Percentiles rank a stretch among this genome's conserved stretches.
These are phyloP conservation scores for Eurotiales sp. DNA, from an alignment of 2,329 filamentous ascomycete genomes.

Conservation along the genomic window DNA sequence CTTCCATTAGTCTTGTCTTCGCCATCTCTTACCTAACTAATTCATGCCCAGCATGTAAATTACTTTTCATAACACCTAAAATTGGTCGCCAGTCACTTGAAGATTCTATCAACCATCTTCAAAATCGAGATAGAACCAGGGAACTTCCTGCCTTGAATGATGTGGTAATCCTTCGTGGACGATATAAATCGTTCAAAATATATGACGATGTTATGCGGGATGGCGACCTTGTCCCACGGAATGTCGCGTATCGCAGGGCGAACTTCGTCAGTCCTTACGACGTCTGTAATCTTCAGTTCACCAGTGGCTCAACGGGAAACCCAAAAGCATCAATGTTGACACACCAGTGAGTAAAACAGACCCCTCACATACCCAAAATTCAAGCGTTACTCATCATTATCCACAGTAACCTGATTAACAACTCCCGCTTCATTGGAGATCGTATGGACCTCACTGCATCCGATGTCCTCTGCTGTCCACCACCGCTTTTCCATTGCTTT, in stretches of 20 bases:
- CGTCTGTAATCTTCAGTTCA: conserved; percentile 72
- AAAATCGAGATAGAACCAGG: conserved; percentile 28
- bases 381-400: not conserved
- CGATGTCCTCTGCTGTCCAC: conserved; percentile 74
- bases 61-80: conserved; percentile 67
- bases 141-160: conserved; percentile 34
- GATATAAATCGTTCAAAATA: conserved; percentile 52
- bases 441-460: conserved; percentile 64
- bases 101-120: conserved; percentile 56
- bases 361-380: not conserved
- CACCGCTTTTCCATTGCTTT: conserved; percentile 83
- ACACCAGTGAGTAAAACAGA: conserved; percentile 59
- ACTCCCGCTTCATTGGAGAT: conserved; percentile 68
- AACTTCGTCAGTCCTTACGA: conserved; percentile 59
- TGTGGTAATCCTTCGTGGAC: conserved; percentile 60
- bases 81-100: conserved; percentile 59
- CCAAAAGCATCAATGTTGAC: conserved; percentile 74
- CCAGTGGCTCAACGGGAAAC: conserved; percentile 67
- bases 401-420: conserved; percentile 53
- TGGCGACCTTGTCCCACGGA: conserved; percentile 48
- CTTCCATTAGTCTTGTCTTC: no score
- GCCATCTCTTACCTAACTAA: no score
- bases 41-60: conserved; percentile 56
- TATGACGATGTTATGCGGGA: conserved; percentile 58
- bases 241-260: conserved; percentile 52